Conservation (phyloP, 257 asterid genomes). For the Scutellaria baicalensis region DNA sequence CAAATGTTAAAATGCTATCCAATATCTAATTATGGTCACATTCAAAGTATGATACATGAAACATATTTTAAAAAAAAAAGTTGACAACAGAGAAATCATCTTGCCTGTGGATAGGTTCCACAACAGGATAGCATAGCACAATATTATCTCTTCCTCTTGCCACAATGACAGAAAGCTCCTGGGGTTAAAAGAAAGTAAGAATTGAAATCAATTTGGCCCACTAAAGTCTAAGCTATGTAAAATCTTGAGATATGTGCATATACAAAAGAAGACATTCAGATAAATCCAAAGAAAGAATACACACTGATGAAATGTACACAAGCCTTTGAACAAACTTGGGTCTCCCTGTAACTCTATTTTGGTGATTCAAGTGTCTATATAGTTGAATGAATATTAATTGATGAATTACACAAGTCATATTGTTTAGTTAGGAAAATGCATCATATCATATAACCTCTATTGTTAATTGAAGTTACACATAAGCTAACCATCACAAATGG, state of each 20-base stretch:
- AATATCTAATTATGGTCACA: not conserved
- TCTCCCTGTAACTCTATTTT: not conserved
- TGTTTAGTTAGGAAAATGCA: too few species aligned
- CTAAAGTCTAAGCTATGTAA: not conserved
- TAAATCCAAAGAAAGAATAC: not conserved
- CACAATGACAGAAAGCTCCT: not conserved
- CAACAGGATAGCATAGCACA: constrained; percentile 67
- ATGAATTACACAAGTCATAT: too few species aligned
- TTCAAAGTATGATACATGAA: not conserved
- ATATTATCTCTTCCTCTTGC: constrained; percentile 26
- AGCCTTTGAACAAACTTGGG: not conserved
- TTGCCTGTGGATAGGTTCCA: constrained; percentile 87
- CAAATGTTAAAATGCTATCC: not conserved
- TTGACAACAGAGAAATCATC: constrained; percentile 6
- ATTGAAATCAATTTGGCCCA: not conserved
- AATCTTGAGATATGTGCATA: not conserved
- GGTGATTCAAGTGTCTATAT: not conserved
- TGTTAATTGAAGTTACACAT: not conserved
- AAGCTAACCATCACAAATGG: constrained; percentile 84
- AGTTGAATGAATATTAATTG: not conserved
- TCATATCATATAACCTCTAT: not conserved
- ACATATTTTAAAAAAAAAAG: not conserved
- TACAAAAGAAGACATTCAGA: not conserved
- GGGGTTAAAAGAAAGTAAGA: not conserved
- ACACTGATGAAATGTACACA: not conserved